These are phyloP conservation scores for Acrodontium crateriforme DNA, from an alignment of 2,329 filamentous ascomycete genomes.

Conservation along the genomic window DNA sequence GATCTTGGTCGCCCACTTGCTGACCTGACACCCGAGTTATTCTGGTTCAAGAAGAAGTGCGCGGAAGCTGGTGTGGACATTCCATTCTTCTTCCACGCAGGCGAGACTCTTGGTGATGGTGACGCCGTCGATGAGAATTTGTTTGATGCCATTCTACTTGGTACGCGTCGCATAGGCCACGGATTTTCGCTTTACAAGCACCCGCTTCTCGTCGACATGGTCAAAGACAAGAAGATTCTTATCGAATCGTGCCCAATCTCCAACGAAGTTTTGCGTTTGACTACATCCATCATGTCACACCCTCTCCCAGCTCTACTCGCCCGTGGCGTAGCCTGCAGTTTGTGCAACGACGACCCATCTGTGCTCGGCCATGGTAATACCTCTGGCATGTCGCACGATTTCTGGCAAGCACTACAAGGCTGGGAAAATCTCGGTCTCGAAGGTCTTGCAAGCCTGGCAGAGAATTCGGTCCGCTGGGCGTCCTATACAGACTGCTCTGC, in stretches of 20 bases:
- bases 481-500: slow-evolving; percentile 67
- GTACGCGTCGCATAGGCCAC: slow-evolving; percentile 79
- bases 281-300: slow-evolving; percentile 61
- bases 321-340: slow-evolving; percentile 66
- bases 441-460: slow-evolving; percentile 71
- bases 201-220: slow-evolving; percentile 73
- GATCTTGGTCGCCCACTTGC: slow-evolving; percentile 61
- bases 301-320: slow-evolving; percentile 73
- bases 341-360: slow-evolving; percentile 85
- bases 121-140: slow-evolving; percentile 68
- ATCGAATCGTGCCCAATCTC: slow-evolving; percentile 84
- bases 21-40: slow-evolving; percentile 68
- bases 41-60: slow-evolving; percentile 88
- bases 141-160: slow-evolving; percentile 77
- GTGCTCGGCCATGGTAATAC: slow-evolving; percentile 71
- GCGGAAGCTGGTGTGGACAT: slow-evolving; percentile 63
- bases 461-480: slow-evolving; percentile 86
- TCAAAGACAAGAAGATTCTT: slow-evolving; percentile 77
- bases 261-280: slow-evolving; percentile 74
- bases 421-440: slow-evolving; percentile 85
- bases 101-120: slow-evolving; percentile 72
- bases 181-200: slow-evolving; percentile 84
- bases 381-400: slow-evolving; percentile 81
- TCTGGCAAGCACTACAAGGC: slow-evolving; percentile 84
- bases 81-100: slow-evolving; percentile 92